Evolutionary conservation across 2,329 filamentous ascomycete species (phyloP), one percentile per base, ranked within the genome.

Genomic region (Exophiala viscosa): DNA sequence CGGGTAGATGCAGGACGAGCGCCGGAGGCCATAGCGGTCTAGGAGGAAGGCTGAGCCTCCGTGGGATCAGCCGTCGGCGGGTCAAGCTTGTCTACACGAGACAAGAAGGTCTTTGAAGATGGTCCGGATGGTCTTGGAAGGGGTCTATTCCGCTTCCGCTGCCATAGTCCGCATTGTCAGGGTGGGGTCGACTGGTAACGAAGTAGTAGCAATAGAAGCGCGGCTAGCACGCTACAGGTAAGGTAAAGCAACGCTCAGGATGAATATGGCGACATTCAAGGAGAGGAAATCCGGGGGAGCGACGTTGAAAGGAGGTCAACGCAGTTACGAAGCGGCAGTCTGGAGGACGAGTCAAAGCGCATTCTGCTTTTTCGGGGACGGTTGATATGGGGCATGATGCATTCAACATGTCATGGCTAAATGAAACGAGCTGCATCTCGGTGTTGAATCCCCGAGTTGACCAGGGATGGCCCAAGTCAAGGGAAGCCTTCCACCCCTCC

Each of bases 1-100:
- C 72, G 71, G 32, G 50, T 36, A 17, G 50, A 33, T 23, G 48
- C 38, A 17, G 49, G 33, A 43, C 48, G 55, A 43, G 40, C 47
- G 46, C 52, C 42, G 20, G 52, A 55, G 31, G 52, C 52, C 56
- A 58, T 58, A 44, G 18, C 36, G 40, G 20, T 10, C 18, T 11
- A 20, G n/a, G 45, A 40, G 9, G 35, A 23, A 32, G 35, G 35
- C 35, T 36, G 34, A 13, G 34, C 34, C 11, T 13, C 34, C 34
- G 7, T 36, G 34, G 11, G 11, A 10, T 13, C 14, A 36, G 11
- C 34, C 11, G 11, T 36, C 11, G 11, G 34, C 34, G 34, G 34
- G 4, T 36, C 39, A 18, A 42, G 23, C 23, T 28, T 28, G 23
- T 28, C 23, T 5, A 28, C 23, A 28, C 2, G 23, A 28, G 23